Conservation (phyloP, 2,329 filamentous ascomycete species). For the Bipolaris oryzae region DNA sequence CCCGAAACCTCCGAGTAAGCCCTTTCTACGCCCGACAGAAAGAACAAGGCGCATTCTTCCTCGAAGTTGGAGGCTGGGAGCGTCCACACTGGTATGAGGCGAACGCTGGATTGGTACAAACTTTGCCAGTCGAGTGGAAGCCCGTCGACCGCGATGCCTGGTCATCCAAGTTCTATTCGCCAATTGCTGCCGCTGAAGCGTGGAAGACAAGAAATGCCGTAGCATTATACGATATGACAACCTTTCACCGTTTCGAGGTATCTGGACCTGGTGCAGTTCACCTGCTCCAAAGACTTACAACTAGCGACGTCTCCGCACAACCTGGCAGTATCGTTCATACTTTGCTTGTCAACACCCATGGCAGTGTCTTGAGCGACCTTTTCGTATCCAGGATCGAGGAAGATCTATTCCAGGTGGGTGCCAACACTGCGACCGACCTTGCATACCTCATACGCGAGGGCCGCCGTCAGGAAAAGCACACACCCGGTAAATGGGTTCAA, state of each 20-base stretch:
- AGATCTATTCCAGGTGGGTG: constrained; percentile 61
- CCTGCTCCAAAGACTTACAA: constrained; percentile 62
- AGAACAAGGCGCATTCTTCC: constrained; percentile 64
- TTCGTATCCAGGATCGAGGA: constrained; percentile 61
- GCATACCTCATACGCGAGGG: constrained; percentile 63
- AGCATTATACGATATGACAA: constrained; percentile 68
- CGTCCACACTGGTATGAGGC: constrained; percentile 67
- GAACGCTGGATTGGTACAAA: constrained; percentile 59
- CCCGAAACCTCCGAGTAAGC: constrained; percentile 63
- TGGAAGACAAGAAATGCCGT: constrained; percentile 69
- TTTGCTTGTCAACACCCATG: constrained; percentile 60
- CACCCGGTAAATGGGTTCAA: constrained; percentile 54
- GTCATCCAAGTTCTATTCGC: constrained; percentile 63
- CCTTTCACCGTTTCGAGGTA: constrained; percentile 63
- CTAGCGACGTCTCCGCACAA: constrained; percentile 56
- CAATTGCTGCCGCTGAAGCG: constrained; percentile 65
- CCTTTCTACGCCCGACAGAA: constrained; percentile 63
- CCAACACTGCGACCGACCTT: constrained; percentile 62
- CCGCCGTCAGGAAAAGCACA: constrained; percentile 52
- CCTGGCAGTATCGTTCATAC: constrained; percentile 62
- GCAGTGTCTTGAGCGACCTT: constrained; percentile 63
- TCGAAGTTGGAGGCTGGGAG: constrained; percentile 67
- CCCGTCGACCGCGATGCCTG: constrained; percentile 64
- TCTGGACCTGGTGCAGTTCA: constrained; percentile 62
- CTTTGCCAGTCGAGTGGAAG: constrained; percentile 61